phyloP scores from a whole-genome alignment of 1,284 basidiomycete species.

The Sutorius eximius region DNA sequence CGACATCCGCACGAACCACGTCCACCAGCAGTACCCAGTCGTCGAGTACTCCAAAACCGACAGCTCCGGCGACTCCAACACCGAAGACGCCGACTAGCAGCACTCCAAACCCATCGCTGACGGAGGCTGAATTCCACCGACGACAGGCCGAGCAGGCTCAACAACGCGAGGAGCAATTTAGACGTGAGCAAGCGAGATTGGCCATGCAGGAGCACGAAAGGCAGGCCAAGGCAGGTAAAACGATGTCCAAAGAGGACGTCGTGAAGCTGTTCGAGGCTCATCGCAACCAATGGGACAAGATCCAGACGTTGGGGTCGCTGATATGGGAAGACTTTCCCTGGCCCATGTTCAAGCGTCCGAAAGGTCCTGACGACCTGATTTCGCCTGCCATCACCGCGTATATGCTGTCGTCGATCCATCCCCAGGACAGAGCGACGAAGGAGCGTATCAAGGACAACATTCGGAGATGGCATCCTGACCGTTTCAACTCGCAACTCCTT shows the following conservation, averaged over 20 bases:
- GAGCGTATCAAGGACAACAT: slow-evolving; percentile 63
- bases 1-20: slow-evolving; percentile 33
- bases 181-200: slow-evolving; percentile 53
- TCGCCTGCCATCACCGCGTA: slow-evolving; percentile 55
- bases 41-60: slow-evolving; percentile 33
- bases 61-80: slow-evolving; percentile 26
- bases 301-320: slow-evolving; percentile 37
- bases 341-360: slow-evolving; percentile 62
- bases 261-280: slow-evolving; percentile 53
- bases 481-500: slow-evolving; percentile 50
- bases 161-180: slow-evolving; percentile 59
- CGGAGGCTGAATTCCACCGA: slow-evolving; percentile 54
- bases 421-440: slow-evolving; percentile 51
- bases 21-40: slow-evolving; percentile 36
- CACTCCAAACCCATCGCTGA: slow-evolving; percentile 27
- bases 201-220: slow-evolving; percentile 42
- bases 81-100: slow-evolving; percentile 18
- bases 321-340: slow-evolving; percentile 68
- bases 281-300: slow-evolving; percentile 55
- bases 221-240: slow-evolving; percentile 45
- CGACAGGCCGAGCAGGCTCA: slow-evolving; percentile 56
- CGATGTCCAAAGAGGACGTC: slow-evolving; percentile 54
- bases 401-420: slow-evolving; percentile 53
- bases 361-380: slow-evolving; percentile 58
- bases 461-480: slow-evolving; percentile 56